Conservation (phyloP, 2,329 filamentous ascomycete species). For the Penicillium verrucosum region DNA sequence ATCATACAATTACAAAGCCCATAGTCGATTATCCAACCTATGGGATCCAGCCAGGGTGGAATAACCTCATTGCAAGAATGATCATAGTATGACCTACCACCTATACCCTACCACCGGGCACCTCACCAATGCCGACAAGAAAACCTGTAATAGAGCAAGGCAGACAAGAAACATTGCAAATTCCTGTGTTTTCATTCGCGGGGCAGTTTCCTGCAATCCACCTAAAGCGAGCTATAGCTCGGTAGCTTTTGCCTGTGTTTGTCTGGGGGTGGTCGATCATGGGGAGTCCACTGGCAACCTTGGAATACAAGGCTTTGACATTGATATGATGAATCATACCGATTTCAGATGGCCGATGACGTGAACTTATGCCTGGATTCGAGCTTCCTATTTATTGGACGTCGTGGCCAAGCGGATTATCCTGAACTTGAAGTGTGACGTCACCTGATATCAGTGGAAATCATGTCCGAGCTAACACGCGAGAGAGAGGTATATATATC, state of each 20-base stretch:
- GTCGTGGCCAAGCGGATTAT: not conserved
- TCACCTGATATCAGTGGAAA: conserved; percentile 3
- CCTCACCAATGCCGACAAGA: not conserved
- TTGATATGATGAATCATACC: not conserved
- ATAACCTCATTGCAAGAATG: not conserved
- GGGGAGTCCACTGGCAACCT: not conserved
- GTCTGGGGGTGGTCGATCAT: not conserved
- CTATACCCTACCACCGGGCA: not conserved
- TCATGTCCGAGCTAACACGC: not conserved
- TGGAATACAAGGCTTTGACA: not conserved
- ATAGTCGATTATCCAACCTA: not conserved
- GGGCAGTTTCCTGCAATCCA: not conserved
- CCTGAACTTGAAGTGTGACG: not conserved
- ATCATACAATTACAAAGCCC: not conserved
- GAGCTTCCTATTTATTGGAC: not conserved
- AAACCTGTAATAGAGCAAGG: not conserved
- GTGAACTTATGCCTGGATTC: not conserved
- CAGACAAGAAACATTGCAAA: conserved; percentile 3
- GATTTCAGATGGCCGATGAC: not conserved
- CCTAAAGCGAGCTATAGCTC: not conserved
- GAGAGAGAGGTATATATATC: no score
- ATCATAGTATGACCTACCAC: conserved; percentile 11
- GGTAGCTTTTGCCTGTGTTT: not conserved
- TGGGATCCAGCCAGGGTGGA: not conserved
- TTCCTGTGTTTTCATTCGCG: conserved; percentile 4